Percentiles rank a stretch among this genome's conserved stretches.
phyloP scores from a whole-genome alignment of 805 yeast genomes.

The Nakazawaea anatomiae region DNA sequence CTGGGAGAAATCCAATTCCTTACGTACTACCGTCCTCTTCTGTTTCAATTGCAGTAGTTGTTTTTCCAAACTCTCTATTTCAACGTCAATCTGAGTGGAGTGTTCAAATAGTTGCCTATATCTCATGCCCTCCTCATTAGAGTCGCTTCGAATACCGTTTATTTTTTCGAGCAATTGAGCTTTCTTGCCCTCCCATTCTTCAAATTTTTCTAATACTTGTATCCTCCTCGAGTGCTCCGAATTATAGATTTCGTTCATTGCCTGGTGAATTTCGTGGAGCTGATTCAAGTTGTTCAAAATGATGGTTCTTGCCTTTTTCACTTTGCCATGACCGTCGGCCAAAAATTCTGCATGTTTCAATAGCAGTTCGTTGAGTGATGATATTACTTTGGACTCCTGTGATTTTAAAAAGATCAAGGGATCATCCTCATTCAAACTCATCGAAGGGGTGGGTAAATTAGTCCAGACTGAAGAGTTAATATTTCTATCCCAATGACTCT shows the following conservation, averaged over 20 bases:
- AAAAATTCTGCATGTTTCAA: conserved; percentile 23
- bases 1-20: conserved; percentile 39
- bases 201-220: conserved; percentile 24
- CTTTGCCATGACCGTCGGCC: conserved; percentile 27
- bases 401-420: conserved; percentile 28
- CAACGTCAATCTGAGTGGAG: conserved; percentile 26
- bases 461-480: not conserved
- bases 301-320: conserved; percentile 23
- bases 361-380: conserved; percentile 20
- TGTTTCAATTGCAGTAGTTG: conserved; percentile 26
- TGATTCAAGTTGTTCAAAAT: conserved; percentile 23
- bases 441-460: conserved; percentile 5
- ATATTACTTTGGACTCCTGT: conserved; percentile 20
- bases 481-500: not conserved
- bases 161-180: conserved; percentile 28
- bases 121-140: conserved; percentile 36
- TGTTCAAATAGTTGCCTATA: conserved; percentile 29
- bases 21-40: conserved; percentile 27
- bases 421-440: conserved; percentile 15
- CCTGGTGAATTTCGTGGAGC: conserved; percentile 35
- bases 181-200: conserved; percentile 35
- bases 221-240: conserved; percentile 28
- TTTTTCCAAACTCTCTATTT: conserved; percentile 32
- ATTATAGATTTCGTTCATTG: conserved; percentile 40
- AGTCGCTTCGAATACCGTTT: conserved; percentile 30